Conservation (phyloP, 2,329 filamentous ascomycete species). For the Penicillium decumbens region DNA sequence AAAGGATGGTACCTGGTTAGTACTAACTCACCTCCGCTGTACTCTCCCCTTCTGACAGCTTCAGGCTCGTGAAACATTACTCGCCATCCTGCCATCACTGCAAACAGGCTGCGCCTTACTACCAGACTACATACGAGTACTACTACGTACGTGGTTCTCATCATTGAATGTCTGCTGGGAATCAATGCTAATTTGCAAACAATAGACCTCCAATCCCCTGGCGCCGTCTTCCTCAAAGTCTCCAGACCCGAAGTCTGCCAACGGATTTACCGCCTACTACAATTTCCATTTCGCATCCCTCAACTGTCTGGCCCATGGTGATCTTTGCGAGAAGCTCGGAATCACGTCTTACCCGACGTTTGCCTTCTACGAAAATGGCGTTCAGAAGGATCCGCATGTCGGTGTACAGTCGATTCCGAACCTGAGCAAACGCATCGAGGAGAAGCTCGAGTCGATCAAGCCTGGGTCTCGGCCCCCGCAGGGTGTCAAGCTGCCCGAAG, state of each 20-base stretch:
- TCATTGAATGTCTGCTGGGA: not conserved
- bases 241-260: conserved; percentile 50
- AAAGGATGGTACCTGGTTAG: conserved; percentile 51
- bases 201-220: conserved; percentile 69
- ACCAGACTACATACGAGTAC: conserved; percentile 90
- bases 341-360: conserved; percentile 72
- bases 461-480: conserved; percentile 72
- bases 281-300: conserved; percentile 81
- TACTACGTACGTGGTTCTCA: conserved; percentile 55
- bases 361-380: conserved; percentile 73
- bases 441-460: conserved; percentile 67
- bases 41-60: conserved; percentile 14
- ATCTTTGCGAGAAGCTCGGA: conserved; percentile 66
- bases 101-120: conserved; percentile 71
- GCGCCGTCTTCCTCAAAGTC: conserved; percentile 48
- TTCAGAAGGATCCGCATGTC: conserved; percentile 57
- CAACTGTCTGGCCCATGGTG: conserved; percentile 78
- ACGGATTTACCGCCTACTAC: conserved; percentile 75
- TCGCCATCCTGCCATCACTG: conserved; percentile 64
- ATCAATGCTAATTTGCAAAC: conserved; percentile 26
- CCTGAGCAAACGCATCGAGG: conserved; percentile 69
- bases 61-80: conserved; percentile 51
- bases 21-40: not conserved
- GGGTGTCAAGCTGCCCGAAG: conserved; percentile 64
- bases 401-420: conserved; percentile 64